phyloP scores from a whole-genome alignment of 2,329 filamentous ascomycete genomes.

The Verruconis gallopava region DNA sequence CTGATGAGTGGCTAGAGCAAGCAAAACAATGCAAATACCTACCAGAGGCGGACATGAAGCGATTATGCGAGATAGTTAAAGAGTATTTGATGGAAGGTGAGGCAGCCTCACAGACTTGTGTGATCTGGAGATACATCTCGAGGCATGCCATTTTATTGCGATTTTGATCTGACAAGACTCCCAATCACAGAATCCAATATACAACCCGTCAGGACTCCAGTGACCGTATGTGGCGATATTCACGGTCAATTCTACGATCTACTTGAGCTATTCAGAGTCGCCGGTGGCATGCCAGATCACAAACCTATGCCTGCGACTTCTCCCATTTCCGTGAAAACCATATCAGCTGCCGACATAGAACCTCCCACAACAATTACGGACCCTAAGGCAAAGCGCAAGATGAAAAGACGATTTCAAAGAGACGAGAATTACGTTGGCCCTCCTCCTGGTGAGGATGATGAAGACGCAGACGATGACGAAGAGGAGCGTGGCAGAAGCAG shows the following conservation, averaged over 20 bases:
- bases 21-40: conserved; percentile 96
- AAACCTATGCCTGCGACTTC: conserved; percentile 52
- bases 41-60: conserved; percentile 94
- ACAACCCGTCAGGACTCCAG: conserved; percentile 90
- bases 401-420: conserved; percentile 45
- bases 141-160: neutral
- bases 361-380: conserved; percentile 81
- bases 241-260: conserved; percentile 98
- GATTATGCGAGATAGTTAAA: conserved; percentile 96
- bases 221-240: conserved; percentile 95
- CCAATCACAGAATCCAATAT: conserved; percentile 75
- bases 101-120: too few relatives aligned
- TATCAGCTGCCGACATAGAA: conserved; percentile 84
- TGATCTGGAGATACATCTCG: too few relatives aligned
- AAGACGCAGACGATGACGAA: conserved; percentile 37
- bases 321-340: conserved; percentile 40
- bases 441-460: conserved; percentile 35
- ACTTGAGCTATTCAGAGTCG: conserved; percentile 89
- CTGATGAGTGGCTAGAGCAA: conserved; percentile 93
- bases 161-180: conserved; percentile 1
- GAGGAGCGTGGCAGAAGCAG: conserved; percentile 34
- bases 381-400: conserved; percentile 74
- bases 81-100: conserved; percentile 96
- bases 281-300: conserved; percentile 90
- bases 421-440: conserved; percentile 41